A percentile compares a stretch with the other conserved stretches of the same genome.
These are phyloP conservation scores for Hypoxylon sp. DNA, from an alignment of 2,329 filamentous ascomycete species.

Conservation along the genomic window DNA sequence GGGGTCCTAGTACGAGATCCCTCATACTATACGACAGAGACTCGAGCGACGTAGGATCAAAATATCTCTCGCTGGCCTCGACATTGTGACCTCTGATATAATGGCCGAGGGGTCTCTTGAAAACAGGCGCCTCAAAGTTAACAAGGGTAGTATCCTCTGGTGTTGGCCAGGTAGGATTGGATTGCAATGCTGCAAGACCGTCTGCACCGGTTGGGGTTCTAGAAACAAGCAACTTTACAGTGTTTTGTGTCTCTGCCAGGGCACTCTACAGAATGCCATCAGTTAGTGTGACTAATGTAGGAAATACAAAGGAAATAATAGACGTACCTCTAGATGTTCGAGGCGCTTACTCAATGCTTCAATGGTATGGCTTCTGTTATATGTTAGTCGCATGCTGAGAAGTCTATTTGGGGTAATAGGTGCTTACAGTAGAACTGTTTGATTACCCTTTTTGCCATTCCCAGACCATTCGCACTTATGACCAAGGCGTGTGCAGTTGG, in stretches of 20 bases:
- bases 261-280: constrained; percentile 13
- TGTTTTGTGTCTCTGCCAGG: constrained; percentile 30
- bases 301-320: neutral
- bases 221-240: constrained; percentile 22
- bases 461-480: constrained; percentile 38
- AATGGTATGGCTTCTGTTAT: constrained; percentile 32
- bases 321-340: constrained; percentile 27
- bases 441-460: constrained; percentile 34
- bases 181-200: constrained; percentile 2
- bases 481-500: constrained; percentile 35
- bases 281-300: neutral
- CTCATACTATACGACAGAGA: constrained; percentile 24
- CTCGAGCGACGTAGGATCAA: constrained; percentile 26
- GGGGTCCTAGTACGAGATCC: constrained; percentile 24
- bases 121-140: constrained; percentile 13
- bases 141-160: constrained; percentile 19
- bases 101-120: constrained; percentile 32
- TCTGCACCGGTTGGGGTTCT: constrained; percentile 9
- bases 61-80: constrained; percentile 25
- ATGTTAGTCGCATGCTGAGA: constrained; percentile 7
- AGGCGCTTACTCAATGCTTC: constrained; percentile 30
- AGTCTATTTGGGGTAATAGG: neutral
- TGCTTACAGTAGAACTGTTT: constrained; percentile 28
- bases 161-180: constrained; percentile 23
- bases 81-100: constrained; percentile 21